phyloP scores from a whole-genome alignment of 495 filamentous ascomycete genomes.

The Xylaria palmicola region DNA sequence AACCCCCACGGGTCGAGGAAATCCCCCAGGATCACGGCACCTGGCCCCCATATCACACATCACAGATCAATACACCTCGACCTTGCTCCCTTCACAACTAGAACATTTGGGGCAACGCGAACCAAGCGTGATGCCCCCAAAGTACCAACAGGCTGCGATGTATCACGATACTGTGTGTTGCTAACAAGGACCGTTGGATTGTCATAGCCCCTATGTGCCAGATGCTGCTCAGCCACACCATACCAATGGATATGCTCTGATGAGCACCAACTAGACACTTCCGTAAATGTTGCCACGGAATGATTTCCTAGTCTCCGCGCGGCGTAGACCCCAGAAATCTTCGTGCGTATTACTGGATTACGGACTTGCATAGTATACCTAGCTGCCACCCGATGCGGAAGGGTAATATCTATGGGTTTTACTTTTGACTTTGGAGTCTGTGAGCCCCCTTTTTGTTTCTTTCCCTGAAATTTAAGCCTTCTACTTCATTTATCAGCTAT shows the following conservation, averaged over 20 bases:
- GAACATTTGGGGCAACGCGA: conserved; percentile 6
- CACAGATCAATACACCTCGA: conserved; percentile 31
- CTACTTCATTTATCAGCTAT: no score
- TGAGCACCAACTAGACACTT: not conserved
- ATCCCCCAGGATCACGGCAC: conserved; percentile 27
- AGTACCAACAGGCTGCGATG: conserved; percentile 5
- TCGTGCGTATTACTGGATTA: no score
- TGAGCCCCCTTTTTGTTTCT: no score
- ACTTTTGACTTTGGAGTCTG: no score
- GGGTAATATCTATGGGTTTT: no score
- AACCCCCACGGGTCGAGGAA: conserved; percentile 23
- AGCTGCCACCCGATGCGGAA: no score
- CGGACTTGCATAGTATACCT: no score
- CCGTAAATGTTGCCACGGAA: not conserved
- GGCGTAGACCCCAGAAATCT: not conserved
- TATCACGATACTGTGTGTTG: not conserved
- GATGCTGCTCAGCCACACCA: not conserved
- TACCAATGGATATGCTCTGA: not conserved
- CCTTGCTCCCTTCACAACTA: conserved; percentile 8
- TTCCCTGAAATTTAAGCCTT: no score
- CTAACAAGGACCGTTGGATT: not conserved
- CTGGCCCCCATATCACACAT: conserved; percentile 28
- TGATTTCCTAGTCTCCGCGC: not conserved
- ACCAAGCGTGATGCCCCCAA: conserved; percentile 2
- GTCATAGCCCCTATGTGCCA: not conserved